A percentile compares a stretch with the other conserved stretches of the same genome.
Evolutionary conservation across 768 basidiomycete species (phyloP).

Genomic region (Tricholoma matsutake): DNA sequence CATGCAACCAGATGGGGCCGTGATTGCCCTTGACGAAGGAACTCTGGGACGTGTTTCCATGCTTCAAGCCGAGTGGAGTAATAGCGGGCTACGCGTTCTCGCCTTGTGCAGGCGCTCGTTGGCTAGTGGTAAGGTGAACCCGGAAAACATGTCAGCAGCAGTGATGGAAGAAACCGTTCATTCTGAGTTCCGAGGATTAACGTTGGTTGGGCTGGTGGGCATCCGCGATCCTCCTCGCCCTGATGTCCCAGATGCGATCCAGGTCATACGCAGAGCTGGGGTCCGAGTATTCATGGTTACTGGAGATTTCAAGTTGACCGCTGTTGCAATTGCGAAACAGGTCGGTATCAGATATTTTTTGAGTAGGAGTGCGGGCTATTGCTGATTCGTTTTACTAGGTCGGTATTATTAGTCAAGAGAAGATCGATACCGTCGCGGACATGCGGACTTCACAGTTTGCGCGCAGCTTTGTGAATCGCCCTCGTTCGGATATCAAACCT

Average conservation of each 20-base stretch:
- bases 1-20: conserved; percentile 34
- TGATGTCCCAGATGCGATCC: conserved; percentile 52
- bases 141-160: conserved; percentile 36
- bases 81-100: conserved; percentile 59
- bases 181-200: conserved; percentile 32
- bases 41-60: conserved; percentile 28
- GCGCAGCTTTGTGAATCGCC: not conserved
- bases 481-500: not conserved
- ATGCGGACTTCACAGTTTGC: not conserved
- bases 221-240: conserved; percentile 57
- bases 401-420: not conserved
- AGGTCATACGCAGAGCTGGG: conserved; percentile 50
- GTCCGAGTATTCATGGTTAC: conserved; percentile 65
- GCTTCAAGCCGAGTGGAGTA: conserved; percentile 47
- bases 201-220: conserved; percentile 56
- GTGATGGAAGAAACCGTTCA: conserved; percentile 28
- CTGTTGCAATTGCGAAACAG: conserved; percentile 59
- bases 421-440: not conserved
- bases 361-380: not conserved
- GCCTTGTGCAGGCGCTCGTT: conserved; percentile 45
- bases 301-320: conserved; percentile 58
- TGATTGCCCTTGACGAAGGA: conserved; percentile 28
- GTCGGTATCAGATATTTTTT: conserved; percentile 48
- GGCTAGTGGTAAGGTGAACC: conserved; percentile 33
- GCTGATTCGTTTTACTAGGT: not conserved